These are phyloP conservation scores for Globisporangium acanthophoron DNA, from an alignment of 352 stramenopile genomes.

Conservation along the genomic window DNA sequence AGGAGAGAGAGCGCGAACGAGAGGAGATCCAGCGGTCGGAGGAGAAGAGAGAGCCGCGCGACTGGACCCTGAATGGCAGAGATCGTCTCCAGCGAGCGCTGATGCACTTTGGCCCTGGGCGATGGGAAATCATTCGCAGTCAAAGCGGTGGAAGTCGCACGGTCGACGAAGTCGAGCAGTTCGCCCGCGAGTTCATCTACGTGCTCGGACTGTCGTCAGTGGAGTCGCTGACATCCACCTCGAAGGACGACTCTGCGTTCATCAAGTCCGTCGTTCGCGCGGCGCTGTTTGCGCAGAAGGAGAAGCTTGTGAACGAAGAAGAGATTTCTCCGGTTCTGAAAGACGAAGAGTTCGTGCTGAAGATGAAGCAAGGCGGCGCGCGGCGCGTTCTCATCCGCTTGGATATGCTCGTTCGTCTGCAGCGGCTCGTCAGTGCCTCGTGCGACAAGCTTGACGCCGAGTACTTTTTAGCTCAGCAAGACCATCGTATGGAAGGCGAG, in stretches of 20 bases:
- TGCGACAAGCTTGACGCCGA: slow-evolving; percentile 57
- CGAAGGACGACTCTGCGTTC: slow-evolving; percentile 78
- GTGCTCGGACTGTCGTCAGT: slow-evolving; percentile 68
- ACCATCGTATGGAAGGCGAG: slow-evolving; percentile 12
- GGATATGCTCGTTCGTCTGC: slow-evolving; percentile 81
- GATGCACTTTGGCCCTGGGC: slow-evolving; percentile 85
- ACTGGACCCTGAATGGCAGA: slow-evolving; percentile 85
- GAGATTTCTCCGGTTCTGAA: slow-evolving; percentile 70
- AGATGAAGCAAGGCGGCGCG: slow-evolving; percentile 81
- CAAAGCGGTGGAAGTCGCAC: slow-evolving; percentile 84
- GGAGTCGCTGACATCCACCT: slow-evolving; percentile 39
- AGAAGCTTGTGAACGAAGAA: slow-evolving; percentile 72
- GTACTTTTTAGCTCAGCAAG: slow-evolving; percentile 22
- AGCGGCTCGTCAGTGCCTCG: slow-evolving; percentile 47
- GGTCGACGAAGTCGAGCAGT: slow-evolving; percentile 77
- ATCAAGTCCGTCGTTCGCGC: slow-evolving; percentile 78
- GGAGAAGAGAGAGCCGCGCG: slow-evolving; percentile 61
- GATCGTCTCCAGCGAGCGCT: slow-evolving; percentile 79
- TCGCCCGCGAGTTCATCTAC: slow-evolving; percentile 85
- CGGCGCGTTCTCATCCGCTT: slow-evolving; percentile 77
- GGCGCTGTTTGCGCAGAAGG: slow-evolving; percentile 50
- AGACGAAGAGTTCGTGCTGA: slow-evolving; percentile 85
- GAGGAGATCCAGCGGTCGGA: slow-evolving; percentile 49
- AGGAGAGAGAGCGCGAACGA: slow-evolving; percentile 33
- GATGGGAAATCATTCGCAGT: slow-evolving; percentile 86